phyloP scores from a whole-genome alignment of 345 rosid genomes.

The Populus deltoides region DNA sequence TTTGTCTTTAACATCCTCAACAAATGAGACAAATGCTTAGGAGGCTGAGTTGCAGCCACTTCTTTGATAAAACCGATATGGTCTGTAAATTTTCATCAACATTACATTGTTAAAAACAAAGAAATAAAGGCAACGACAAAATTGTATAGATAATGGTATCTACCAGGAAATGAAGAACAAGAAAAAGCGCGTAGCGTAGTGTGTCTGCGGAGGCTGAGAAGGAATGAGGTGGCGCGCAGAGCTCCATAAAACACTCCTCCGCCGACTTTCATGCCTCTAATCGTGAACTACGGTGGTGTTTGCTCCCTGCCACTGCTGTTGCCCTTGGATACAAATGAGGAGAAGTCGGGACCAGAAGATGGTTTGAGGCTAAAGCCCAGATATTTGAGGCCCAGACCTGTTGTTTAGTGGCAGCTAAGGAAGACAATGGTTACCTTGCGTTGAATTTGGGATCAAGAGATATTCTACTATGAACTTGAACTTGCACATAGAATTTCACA shows the following conservation, averaged over 20 bases:
- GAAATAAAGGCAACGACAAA: no score
- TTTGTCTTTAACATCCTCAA: conserved; percentile 51
- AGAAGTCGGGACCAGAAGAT: no score
- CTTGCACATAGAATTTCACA: no score
- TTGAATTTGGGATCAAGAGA: no score
- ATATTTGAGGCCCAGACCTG: no score
- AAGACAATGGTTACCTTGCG: no score
- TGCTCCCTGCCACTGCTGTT: no score
- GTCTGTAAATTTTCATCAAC: conserved; percentile 17
- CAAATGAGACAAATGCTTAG: conserved; percentile 54
- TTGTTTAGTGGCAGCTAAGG: no score
- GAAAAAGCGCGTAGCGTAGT: conserved; percentile 25
- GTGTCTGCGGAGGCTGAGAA: conserved; percentile 26
- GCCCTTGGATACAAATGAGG: no score
- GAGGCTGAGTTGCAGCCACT: conserved; percentile 62
- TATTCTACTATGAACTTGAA: no score
- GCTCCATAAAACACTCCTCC: conserved; percentile 37
- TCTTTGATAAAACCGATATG: conserved; percentile 57
- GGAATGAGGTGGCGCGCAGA: conserved; percentile 36
- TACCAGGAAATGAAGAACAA: conserved; percentile 42
- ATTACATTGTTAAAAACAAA: background rate
- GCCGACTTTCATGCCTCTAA: conserved; percentile 27
- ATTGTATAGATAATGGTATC: background rate
- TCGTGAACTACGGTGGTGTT: background rate
- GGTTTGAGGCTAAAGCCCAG: no score